Percentiles rank a stretch among this genome's conserved stretches.
Evolutionary conservation across 2,329 filamentous ascomycete genomes (phyloP).

Genomic region (Monilinia fructigena): DNA sequence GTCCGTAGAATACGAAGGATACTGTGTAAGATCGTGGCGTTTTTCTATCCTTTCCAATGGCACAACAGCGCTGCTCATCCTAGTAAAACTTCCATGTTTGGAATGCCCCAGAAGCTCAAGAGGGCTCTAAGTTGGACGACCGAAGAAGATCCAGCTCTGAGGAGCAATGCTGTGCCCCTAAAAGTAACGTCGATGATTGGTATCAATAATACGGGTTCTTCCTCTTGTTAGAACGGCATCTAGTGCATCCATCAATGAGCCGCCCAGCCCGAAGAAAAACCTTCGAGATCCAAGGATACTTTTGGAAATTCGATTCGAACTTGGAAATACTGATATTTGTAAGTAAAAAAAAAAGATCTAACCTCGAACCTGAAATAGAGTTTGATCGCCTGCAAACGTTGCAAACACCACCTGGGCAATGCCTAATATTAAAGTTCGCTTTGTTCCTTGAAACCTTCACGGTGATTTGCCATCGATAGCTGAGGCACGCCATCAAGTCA

Average conservation of each 20-base stretch:
- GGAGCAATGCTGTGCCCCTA: neutral
- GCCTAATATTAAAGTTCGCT: neutral
- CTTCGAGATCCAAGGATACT: neutral
- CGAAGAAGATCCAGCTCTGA: neutral
- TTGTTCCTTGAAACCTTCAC: neutral
- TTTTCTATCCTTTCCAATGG: neutral
- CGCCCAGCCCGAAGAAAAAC: neutral
- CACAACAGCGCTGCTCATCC: no score
- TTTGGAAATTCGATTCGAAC: neutral
- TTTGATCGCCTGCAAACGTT: neutral
- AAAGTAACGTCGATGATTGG: neutral
- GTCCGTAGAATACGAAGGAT: neutral
- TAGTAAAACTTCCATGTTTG: no score
- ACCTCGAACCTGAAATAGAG: neutral
- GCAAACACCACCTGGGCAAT: neutral
- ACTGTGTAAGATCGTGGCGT: slow-evolving; percentile 7
- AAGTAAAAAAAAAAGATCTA: neutral
- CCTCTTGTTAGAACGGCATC: neutral
- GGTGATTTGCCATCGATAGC: neutral
- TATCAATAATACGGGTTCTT: neutral
- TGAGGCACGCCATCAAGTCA: neutral
- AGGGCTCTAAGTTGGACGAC: neutral
- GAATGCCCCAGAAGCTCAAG: no score
- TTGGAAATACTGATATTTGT: no score
- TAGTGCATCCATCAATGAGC: neutral